A percentile compares a stretch with the other conserved stretches of the same genome.
These are phyloP conservation scores for Colletotrichum orbiculare DNA, from an alignment of 2,329 filamentous ascomycete species.

Conservation along the genomic window DNA sequence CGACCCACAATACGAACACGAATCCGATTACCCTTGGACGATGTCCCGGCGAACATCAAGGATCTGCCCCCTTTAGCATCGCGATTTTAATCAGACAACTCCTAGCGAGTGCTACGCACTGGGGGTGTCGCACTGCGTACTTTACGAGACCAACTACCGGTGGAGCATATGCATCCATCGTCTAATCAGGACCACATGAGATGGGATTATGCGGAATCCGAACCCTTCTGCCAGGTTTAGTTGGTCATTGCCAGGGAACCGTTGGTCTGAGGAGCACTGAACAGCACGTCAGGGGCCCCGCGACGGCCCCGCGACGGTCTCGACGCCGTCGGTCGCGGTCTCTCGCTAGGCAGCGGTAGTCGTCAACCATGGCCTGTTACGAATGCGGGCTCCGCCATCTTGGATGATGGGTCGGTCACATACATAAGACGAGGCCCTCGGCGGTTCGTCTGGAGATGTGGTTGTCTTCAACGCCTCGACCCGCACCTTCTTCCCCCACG, in stretches of 20 bases:
- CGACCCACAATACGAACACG: conserved; percentile 26
- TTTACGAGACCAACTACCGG: background rate
- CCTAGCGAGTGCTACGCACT: conserved; percentile 8
- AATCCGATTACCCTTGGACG: conserved; percentile 26
- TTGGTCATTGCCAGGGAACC: no score
- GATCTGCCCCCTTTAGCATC: conserved; percentile 18
- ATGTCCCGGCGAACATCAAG: conserved; percentile 20
- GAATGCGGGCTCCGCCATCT: background rate
- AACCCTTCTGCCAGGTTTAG: no score
- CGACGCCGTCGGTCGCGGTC: no score
- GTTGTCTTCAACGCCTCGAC: background rate
- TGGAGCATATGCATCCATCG: background rate
- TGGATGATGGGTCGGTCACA: background rate
- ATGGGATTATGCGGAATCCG: conserved; percentile 19
- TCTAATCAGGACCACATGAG: conserved; percentile 10
- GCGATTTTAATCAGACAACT: background rate
- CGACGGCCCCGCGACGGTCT: no score
- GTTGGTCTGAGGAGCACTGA: no score
- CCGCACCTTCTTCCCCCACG: background rate
- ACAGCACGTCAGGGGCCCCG: no score
- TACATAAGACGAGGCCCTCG: background rate
- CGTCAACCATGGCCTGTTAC: background rate
- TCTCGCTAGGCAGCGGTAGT: no score
- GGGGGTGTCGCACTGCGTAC: background rate
- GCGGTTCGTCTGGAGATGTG: conserved; percentile 1